A percentile compares a stretch with the other conserved stretches of the same genome.
Evolutionary conservation across 2,329 filamentous ascomycete species (phyloP).

Genomic region (Peltaster fructicola): DNA sequence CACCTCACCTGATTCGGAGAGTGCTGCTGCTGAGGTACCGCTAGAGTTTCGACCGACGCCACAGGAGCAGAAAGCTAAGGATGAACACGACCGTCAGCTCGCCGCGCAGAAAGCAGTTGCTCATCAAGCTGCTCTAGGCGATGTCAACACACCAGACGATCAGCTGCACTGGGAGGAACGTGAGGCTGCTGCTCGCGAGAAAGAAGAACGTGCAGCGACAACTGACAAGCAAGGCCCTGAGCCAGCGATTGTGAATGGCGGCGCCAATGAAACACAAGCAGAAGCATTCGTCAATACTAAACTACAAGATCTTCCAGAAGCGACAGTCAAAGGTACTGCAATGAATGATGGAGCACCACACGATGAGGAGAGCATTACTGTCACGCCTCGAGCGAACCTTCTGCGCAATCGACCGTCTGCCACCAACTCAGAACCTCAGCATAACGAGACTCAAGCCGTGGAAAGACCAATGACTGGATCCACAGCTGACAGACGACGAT

Average conservation of each 20-base stretch:
- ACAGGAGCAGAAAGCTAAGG: constrained; percentile 29
- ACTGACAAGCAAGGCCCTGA: constrained; percentile 14
- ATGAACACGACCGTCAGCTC: constrained; percentile 35
- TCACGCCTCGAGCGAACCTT: constrained; percentile 7
- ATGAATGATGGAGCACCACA: neutral
- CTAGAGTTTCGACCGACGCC: constrained; percentile 19
- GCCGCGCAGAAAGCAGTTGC: constrained; percentile 31
- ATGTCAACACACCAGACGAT: constrained; percentile 37
- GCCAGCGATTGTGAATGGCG: constrained; percentile 7
- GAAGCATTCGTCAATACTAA: constrained; percentile 10
- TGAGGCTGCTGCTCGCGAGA: constrained; percentile 16
- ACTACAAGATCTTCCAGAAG: constrained; percentile 5
- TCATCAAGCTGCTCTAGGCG: constrained; percentile 23
- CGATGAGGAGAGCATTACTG: constrained; percentile 11
- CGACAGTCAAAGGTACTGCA: constrained; percentile 1
- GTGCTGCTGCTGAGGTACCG: constrained; percentile 10
- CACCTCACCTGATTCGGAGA: constrained; percentile 17
- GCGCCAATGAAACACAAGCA: constrained; percentile 9
- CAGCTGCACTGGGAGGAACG: constrained; percentile 36
- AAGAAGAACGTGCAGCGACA: constrained; percentile 26
- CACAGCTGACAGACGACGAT: constrained; percentile 21
- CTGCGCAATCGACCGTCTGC: too few relatives aligned
- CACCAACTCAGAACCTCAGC: too few relatives aligned
- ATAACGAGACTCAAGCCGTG: too few relatives aligned
- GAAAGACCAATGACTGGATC: constrained; percentile 19